Evolutionary conservation across 371 early-diverging fungal genomes (phyloP), one percentile per base, ranked within the genome.

Genomic region (Capniomyces stellatus): DNA sequence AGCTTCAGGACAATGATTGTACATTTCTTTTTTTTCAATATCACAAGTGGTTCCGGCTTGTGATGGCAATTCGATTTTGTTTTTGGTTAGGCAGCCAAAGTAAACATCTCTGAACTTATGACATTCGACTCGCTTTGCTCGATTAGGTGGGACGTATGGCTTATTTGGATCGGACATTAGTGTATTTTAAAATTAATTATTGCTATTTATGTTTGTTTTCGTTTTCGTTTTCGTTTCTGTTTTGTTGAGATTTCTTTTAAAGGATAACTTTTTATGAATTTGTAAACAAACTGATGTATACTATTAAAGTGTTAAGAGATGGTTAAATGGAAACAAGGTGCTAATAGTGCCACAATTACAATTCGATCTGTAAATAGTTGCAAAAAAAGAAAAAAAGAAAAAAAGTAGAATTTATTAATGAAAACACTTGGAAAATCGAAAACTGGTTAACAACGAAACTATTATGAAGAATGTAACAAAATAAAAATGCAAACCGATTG

Each of bases 51-150:
- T 30, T 15, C 25, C 28, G n/a, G n/a, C 49, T 27, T 49, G 29
- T n/a, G 49, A 49, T 4, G 49, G 49, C 28, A 49, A 49, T 2
- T 49, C 49, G 10, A 49, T 49, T n/a, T 49, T 49, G 28, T 49
- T 49, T 30, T 49, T 49, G 21, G 28, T 4, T 10, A 49, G 28
- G n/a, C 49, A 49, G n/a, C 28, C 28, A 27, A 49, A 49, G 28
- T 49, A 49, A 24, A 24, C 29, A 49, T 49, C 49, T 21, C 49
- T 21, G n/a, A 29, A 29, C 18, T n/a, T 18, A n/a, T 49, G 49
- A 28, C 49, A 49, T 24, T 3, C 28, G 6, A 27, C 28, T n/a
- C 49, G 19, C n/a, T n/a, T 3, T n/a, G n/a, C 28, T 49, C 49
- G 21, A 49, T 19, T 44, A n/a, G 27, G 46, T 4, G 46, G 46